These are phyloP conservation scores for Rhizopogon roseolus DNA, from an alignment of 768 basidiomycete genomes.

Conservation along the genomic window DNA sequence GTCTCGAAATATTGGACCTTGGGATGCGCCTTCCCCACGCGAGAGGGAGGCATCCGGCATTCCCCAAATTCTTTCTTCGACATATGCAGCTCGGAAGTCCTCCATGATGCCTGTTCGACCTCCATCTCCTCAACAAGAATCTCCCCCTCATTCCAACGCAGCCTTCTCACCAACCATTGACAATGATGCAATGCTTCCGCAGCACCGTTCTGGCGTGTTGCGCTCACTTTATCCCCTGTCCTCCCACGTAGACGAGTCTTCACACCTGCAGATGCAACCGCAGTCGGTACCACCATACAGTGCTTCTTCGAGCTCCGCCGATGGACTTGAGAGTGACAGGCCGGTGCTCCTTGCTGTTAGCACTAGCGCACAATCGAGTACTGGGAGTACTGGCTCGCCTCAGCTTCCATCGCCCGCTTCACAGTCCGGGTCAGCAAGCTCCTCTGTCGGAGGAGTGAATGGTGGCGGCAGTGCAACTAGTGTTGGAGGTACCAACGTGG, in stretches of 20 bases:
- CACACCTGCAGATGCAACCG: conserved; percentile 13
- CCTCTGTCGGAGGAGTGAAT: conserved; percentile 11
- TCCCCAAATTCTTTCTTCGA: conserved; percentile 16
- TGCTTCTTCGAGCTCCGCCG: conserved; percentile 38
- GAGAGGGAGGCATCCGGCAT: conserved; percentile 24
- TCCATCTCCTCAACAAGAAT: conserved; percentile 21
- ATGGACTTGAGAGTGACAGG: conserved; percentile 32
- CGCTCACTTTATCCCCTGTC: conserved; percentile 19
- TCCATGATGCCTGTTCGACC: conserved; percentile 16
- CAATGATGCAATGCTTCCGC: conserved; percentile 29
- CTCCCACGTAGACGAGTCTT: conserved; percentile 22
- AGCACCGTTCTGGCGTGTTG: conserved; percentile 24
- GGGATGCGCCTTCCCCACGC: conserved; percentile 28
- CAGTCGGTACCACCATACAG: conserved; percentile 34
- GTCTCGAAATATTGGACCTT: conserved; percentile 19
- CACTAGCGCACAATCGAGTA: conserved; percentile 33
- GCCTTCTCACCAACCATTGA: conserved; percentile 22
- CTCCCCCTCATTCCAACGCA: conserved; percentile 18
- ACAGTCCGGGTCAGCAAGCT: conserved; percentile 48
- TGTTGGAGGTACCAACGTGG: conserved; percentile 16
- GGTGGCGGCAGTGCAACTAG: conserved; percentile 28
- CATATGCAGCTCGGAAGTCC: conserved; percentile 23
- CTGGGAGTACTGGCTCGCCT: conserved; percentile 49
- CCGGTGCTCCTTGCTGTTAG: conserved; percentile 38
- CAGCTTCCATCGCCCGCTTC: conserved; percentile 76